Evolutionary conservation across 164 flowering plant species (phyloP).

Genomic region (Paratinospora sagittata): DNA sequence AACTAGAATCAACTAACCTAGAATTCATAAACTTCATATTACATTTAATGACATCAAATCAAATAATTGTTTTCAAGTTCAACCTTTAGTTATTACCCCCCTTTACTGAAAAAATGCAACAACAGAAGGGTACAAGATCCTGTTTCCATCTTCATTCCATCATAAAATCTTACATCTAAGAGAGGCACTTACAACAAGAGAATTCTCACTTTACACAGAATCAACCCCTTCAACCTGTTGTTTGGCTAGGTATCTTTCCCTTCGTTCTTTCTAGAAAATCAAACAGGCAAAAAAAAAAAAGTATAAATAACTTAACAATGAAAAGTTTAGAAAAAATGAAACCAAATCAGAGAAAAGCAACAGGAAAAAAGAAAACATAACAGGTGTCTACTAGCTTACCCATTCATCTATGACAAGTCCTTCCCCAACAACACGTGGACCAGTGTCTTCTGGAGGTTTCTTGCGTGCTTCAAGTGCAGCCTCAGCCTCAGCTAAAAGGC

Average conservation of each 20-base stretch:
- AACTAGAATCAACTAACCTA: neutral
- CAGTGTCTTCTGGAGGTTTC: conserved; percentile 78
- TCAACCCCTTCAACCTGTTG: conserved; percentile 80
- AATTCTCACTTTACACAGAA: conserved; percentile 37
- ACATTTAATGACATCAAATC: conserved; percentile 4
- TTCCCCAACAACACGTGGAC: conserved; percentile 74
- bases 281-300: neutral
- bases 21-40: neutral
- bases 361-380: neutral
- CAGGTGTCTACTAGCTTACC: conserved; percentile 32
- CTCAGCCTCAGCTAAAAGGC: conserved; percentile 90
- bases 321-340: neutral
- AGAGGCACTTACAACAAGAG: conserved; percentile 1
- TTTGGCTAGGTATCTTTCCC: conserved; percentile 81
- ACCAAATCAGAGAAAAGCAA: neutral
- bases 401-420: conserved; percentile 96
- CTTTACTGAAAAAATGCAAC: neutral
- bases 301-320: neutral
- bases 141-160: conserved; percentile 4
- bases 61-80: conserved; percentile 3
- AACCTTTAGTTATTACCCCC: conserved; percentile 9
- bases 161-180: conserved; percentile 11
- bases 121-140: conserved; percentile 9
- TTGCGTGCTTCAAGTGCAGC: conserved; percentile 74
- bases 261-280: conserved; percentile 59